Conservation (phyloP, 2,329 filamentous ascomycete species). For the Aspergillus caelatus region DNA sequence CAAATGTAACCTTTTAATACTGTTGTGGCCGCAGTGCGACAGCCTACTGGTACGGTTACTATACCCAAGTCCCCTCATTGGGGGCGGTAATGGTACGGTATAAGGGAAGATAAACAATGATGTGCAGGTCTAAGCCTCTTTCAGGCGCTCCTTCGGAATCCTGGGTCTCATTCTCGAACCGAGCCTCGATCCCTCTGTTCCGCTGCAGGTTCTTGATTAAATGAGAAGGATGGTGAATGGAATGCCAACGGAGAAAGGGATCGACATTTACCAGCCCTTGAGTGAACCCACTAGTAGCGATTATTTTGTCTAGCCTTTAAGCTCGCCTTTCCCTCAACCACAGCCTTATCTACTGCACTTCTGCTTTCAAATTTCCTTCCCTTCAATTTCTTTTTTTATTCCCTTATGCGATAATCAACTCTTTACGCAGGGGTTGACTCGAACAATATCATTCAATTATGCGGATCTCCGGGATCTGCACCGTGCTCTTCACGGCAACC, state of each 20-base stretch:
- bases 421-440: background rate
- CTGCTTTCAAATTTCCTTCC: background rate
- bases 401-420: no score
- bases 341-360: background rate
- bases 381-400: background rate
- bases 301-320: background rate
- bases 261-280: background rate
- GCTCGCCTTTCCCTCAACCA: background rate
- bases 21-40: background rate
- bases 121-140: background rate
- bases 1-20: background rate
- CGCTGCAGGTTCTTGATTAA: background rate
- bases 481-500: constrained; percentile 37
- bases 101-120: background rate
- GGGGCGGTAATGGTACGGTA: background rate
- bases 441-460: constrained; percentile 21
- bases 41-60: background rate
- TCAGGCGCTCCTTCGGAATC: constrained; percentile 2
- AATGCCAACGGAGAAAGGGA: background rate
- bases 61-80: background rate
- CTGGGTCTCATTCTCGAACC: background rate
- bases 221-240: background rate
- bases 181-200: background rate
- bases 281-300: background rate
- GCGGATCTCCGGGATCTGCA: constrained; percentile 30